Evolutionary conservation across 2,329 filamentous ascomycete species (phyloP), one percentile per base, ranked within the genome.

Genomic region (Cercospora beticola): DNA sequence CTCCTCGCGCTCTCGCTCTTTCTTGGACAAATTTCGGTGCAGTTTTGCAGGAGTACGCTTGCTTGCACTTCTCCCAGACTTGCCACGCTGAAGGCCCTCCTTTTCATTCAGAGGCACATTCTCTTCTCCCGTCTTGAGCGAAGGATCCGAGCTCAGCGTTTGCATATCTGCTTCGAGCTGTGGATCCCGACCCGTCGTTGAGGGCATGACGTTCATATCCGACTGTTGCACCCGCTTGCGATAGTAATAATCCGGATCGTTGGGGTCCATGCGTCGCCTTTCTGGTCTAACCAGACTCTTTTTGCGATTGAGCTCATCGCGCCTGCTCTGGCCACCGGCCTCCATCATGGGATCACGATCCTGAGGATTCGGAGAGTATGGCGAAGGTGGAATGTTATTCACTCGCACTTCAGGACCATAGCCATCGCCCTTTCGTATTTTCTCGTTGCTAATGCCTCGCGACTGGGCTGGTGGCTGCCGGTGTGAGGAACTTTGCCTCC

Each of bases 211-310:
- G 65, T 90, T 86, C 93, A 99, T 97, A 72, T 94, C 92, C 75
- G 93, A 92, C 9, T 96, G 93, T 87, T 97, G 94, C 16, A 65
- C 62, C n/a, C 62, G 62, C 79, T 97, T 92, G 74, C 93, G 89
- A 81, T 99, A 99, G 81, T 97, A 88, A 78, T 97, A 99, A 79
- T 98, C 96, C 14, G 94, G 93, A 78, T 98, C 93, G 74, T 94
- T 91, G 72, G 86, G 89, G 74, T 94, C 91, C 74, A 97, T 92
- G 74, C 91, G 88, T 76, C 91, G 91, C 73, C 95, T 88, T 81
- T 99, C 95, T 0, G 95, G 95, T 70, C 92, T 87, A 77, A 99
- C 90, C 71, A 99, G 84, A 79, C 92, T 97, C 78, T 91, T 89
- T 82, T 98, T 98, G 74, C 94, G 89, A 69, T 81, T 79, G 67